Conservation (phyloP, 1,139 yeast species). For the Sugiyamaella pinicola region DNA sequence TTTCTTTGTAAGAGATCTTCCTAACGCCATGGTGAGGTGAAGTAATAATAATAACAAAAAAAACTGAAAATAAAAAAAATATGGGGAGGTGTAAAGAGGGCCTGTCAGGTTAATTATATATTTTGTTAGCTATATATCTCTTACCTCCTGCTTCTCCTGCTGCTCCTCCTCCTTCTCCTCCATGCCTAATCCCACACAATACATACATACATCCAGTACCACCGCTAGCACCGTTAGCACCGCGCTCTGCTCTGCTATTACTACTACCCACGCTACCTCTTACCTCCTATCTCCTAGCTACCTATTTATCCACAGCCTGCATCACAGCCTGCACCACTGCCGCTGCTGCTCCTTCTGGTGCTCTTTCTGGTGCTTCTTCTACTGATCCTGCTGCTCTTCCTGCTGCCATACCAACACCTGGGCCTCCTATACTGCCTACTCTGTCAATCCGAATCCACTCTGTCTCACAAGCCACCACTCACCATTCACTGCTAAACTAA, state of each 20-base stretch:
- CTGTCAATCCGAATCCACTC: no score
- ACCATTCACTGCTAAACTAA: neutral
- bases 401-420: neutral
- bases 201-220: no score
- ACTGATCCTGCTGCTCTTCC: no score
- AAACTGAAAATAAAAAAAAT: neutral
- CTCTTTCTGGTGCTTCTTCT: no score
- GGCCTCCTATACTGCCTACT: neutral
- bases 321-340: neutral
- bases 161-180: no score
- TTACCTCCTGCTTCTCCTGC: neutral
- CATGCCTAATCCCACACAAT: no score
- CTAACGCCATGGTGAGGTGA: constrained; percentile 30
- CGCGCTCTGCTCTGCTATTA: no score
- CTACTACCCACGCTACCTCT: no score
- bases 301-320: neutral
- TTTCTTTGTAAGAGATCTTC: constrained; percentile 33
- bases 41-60: neutral
- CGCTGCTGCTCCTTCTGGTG: no score
- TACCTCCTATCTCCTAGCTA: neutral
- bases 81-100: neutral
- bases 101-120: neutral
- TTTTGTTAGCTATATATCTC: neutral
- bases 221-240: neutral
- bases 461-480: no score